Base-by-base conservation (phyloP, 139 green algal genomes). In the Eudorina sp. region DNA sequence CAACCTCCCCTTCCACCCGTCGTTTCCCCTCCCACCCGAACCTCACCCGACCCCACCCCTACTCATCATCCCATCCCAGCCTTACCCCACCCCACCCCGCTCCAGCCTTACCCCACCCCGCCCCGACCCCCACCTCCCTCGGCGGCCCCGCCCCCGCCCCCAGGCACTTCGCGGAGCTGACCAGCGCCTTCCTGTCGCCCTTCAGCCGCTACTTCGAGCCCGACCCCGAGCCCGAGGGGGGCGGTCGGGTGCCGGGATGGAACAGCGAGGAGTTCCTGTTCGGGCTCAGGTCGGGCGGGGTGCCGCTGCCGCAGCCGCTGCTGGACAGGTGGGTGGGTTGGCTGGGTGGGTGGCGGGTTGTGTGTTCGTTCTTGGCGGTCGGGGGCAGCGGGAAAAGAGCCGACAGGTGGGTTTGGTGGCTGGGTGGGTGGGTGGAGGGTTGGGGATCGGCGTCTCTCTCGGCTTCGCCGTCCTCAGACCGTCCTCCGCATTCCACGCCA, bases 81-180 rank as follows among this genome's bases (percentile, higher is more conserved):
- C n/a, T n/a, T n/a, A n/a, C n/a, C n/a, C n/a, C n/a, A n/a, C n/a
- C n/a, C n/a, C n/a, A n/a, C n/a, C n/a, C n/a, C n/a, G n/a, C n/a
- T n/a, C n/a, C n/a, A n/a, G n/a, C n/a, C n/a, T n/a, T n/a, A n/a
- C n/a, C n/a, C n/a, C n/a, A n/a, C n/a, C n/a, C n/a, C n/a, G n/a
- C n/a, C n/a, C n/a, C n/a, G n/a, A n/a, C n/a, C n/a, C n/a, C n/a
- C n/a, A n/a, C n/a, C n/a, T n/a, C n/a, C n/a, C n/a, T n/a, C n/a
- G n/a, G n/a, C n/a, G n/a, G n/a, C n/a, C n/a, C n/a, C n/a, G n/a
- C 62, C 3, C 27, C 38, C n/a, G 36, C 53, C 43, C 27, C 2
- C 78, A 85, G 82, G 48, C 96, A 99, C 90, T 98, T 98, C 88
- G 66, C 85, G 29, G 93, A 98, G 84, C 91, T 98, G 13, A 99